Evolutionary conservation across 2,329 filamentous ascomycete genomes (phyloP).

Genomic region (Plenodomus biglobosus): DNA sequence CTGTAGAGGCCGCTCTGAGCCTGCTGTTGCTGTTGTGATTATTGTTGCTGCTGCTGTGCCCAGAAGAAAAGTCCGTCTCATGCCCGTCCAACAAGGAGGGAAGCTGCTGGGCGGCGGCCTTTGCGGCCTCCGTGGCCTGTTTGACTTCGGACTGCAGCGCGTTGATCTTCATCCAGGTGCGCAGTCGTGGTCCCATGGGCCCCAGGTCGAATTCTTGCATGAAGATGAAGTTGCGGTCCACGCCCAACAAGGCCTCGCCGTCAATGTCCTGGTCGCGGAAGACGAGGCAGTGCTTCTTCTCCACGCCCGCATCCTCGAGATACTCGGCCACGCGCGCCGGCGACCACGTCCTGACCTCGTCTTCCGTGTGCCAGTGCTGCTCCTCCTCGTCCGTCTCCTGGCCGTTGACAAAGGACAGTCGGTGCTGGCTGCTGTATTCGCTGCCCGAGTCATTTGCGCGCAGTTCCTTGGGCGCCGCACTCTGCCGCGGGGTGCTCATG

Average conservation of each 20-base stretch:
- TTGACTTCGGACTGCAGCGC: slow-evolving; percentile 83
- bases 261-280: slow-evolving; percentile 96
- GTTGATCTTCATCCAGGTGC: slow-evolving; percentile 97
- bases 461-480: slow-evolving; percentile 55
- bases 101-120: slow-evolving; percentile 39
- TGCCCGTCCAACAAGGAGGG: slow-evolving; percentile 30
- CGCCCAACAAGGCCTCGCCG: slow-evolving; percentile 86
- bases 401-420: slow-evolving; percentile 88
- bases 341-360: slow-evolving; percentile 78
- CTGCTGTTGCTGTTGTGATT: slow-evolving; percentile 37
- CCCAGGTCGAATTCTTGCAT: slow-evolving; percentile 94
- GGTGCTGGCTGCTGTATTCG: slow-evolving; percentile 82
- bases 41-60: slow-evolving; percentile 31
- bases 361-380: slow-evolving; percentile 65
- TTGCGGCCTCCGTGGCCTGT: slow-evolving; percentile 49
- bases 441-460: slow-evolving; percentile 75
- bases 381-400: slow-evolving; percentile 96
- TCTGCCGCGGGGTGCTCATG: slow-evolving; percentile 65
- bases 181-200: slow-evolving; percentile 82
- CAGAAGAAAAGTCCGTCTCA: slow-evolving; percentile 37
- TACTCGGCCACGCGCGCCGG: slow-evolving; percentile 85
- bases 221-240: slow-evolving; percentile 94
- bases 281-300: slow-evolving; percentile 87
- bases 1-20: slow-evolving; percentile 50
- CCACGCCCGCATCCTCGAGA: slow-evolving; percentile 80